Conservation (phyloP, 495 filamentous ascomycete genomes). For the Symbiotaphrina buchneri region DNA sequence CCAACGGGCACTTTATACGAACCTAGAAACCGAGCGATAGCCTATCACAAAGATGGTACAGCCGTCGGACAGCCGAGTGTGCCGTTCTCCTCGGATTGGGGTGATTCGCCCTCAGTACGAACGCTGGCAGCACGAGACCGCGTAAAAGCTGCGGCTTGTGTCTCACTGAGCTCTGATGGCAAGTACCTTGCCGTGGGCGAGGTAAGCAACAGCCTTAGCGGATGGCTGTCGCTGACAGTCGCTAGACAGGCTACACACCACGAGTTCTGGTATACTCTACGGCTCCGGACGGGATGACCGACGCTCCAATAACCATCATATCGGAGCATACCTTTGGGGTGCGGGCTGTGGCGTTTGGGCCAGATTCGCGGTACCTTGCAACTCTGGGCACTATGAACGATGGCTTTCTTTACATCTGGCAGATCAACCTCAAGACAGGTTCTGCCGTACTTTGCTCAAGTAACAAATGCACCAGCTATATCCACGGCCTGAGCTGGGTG, state of each 20-base stretch:
- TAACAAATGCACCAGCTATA: slow-evolving; percentile 74
- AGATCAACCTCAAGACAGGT: slow-evolving; percentile 61
- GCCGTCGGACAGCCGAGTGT: slow-evolving; percentile 12
- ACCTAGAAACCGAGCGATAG: slow-evolving; percentile 30
- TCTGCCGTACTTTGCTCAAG: slow-evolving; percentile 71
- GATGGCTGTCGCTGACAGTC: no score
- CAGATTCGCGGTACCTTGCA: slow-evolving; percentile 69
- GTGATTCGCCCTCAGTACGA: slow-evolving; percentile 40
- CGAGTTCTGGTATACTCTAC: slow-evolving; percentile 78
- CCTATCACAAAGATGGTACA: slow-evolving; percentile 30
- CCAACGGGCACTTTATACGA: slow-evolving; percentile 34
- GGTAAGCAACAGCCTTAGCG: slow-evolving; percentile 26
- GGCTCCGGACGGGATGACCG: slow-evolving; percentile 45
- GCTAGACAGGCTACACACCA: slow-evolving; percentile 70
- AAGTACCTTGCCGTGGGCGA: slow-evolving; percentile 82
- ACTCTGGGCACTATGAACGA: slow-evolving; percentile 77
- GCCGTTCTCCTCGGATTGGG: slow-evolving; percentile 17
- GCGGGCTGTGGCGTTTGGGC: slow-evolving; percentile 68
- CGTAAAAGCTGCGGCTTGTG: slow-evolving; percentile 89
- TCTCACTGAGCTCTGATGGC: slow-evolving; percentile 78
- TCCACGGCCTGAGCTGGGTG: slow-evolving; percentile 77
- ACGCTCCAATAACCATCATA: slow-evolving; percentile 65
- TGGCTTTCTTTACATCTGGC: slow-evolving; percentile 86
- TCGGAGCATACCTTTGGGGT: slow-evolving; percentile 85
- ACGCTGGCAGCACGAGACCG: slow-evolving; percentile 72